Conservation (phyloP, 2,329 filamentous ascomycete species). For the Fusarium lyarnte region DNA sequence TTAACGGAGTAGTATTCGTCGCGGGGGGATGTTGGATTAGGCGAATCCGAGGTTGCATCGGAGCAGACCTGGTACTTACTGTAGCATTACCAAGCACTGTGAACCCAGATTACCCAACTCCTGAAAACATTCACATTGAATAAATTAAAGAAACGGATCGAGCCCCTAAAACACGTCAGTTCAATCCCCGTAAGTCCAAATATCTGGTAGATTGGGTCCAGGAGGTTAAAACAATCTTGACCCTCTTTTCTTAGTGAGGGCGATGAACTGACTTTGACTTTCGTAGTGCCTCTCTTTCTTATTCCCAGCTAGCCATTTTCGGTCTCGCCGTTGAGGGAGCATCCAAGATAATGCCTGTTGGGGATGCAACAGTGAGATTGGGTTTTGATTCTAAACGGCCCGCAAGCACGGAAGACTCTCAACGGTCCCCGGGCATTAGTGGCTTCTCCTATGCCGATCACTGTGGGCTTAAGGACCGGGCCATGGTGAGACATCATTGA, state of each 20-base stretch:
- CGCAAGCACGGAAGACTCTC: neutral
- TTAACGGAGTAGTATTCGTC: neutral
- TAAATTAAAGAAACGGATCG: neutral
- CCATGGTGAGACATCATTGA: neutral
- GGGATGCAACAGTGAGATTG: conserved; percentile 4
- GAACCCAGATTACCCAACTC: neutral
- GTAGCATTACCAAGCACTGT: neutral
- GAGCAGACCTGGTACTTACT: neutral
- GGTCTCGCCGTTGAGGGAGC: neutral
- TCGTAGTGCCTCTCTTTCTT: neutral
- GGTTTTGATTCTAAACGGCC: neutral
- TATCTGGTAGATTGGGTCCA: neutral
- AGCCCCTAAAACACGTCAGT: neutral
- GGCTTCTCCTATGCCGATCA: neutral
- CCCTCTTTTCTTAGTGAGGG: neutral
- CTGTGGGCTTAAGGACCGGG: neutral
- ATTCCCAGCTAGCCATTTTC: neutral
- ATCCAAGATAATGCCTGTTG: neutral
- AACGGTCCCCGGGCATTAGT: neutral
- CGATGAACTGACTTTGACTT: neutral
- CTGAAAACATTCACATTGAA: neutral
- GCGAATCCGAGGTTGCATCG: conserved; percentile 3
- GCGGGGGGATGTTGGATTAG: neutral
- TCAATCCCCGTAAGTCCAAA: neutral
- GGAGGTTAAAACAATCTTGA: neutral